Percentiles rank a stretch among this genome's conserved stretches.
These are phyloP conservation scores for Debaryomyces sp. DNA, from an alignment of 1,139 yeast species.

Conservation along the genomic window DNA sequence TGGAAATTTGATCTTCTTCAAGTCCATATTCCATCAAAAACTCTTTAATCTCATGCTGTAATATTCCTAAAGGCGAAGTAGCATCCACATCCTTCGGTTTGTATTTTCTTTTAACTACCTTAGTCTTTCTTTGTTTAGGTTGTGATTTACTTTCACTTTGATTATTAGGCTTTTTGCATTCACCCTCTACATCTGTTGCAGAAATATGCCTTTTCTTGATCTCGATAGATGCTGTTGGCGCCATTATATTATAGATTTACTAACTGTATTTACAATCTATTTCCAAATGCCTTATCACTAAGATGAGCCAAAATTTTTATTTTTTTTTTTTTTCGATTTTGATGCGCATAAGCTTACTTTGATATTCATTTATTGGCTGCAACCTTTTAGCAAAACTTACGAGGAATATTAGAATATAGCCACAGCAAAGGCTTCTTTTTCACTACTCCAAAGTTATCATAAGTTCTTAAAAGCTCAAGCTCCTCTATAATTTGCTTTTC, in stretches of 20 bases:
- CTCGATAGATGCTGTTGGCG: not conserved
- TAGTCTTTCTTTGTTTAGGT: conserved; percentile 29
- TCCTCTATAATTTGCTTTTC: conserved; percentile 38
- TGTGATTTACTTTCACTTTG: not conserved
- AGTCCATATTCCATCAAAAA: conserved; percentile 50
- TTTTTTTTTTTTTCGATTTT: conserved; percentile 1
- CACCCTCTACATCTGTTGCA: not conserved
- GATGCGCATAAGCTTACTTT: conserved; percentile 7
- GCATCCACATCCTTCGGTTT: conserved; percentile 68
- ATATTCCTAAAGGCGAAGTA: conserved; percentile 80
- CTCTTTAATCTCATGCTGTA: conserved; percentile 71
- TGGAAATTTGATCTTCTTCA: conserved; percentile 49
- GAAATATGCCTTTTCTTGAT: conserved; percentile 8
- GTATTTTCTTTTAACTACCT: conserved; percentile 40
- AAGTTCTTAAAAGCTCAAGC: conserved; percentile 35
- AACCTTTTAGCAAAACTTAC: conserved; percentile 22
- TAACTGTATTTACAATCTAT: not conserved
- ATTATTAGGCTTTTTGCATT: conserved; percentile 8
- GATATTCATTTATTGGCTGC: not conserved
- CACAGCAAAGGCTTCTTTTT: conserved; percentile 40
- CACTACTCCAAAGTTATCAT: conserved; percentile 32
- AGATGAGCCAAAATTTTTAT: conserved; percentile 4
- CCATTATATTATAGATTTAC: conserved; percentile 1
- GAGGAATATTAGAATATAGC: conserved; percentile 40
- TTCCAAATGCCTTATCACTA: conserved; percentile 1